Base-by-base conservation (phyloP, 108 stramenopile species). In the Phaeodactylum tricornutum region DNA sequence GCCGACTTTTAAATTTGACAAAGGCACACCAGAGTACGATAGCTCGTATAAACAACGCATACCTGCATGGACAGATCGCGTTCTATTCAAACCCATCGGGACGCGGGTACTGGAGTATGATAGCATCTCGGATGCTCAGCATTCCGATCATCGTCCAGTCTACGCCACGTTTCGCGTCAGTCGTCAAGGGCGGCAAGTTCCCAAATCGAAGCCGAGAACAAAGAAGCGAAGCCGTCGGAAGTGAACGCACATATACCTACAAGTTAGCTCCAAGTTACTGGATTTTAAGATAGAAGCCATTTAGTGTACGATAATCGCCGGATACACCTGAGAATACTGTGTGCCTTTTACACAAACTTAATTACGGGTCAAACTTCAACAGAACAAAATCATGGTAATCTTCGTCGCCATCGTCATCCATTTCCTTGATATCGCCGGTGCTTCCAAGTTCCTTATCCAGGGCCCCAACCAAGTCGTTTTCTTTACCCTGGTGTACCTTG, bases 1-100 rank as follows among this genome's bases (percentile, higher is more conserved):
- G 30, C 85, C 84, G 9, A 92, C 91, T 6, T 92, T 84, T 59
- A 92, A 92, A 47, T 87, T 83, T 53, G 91, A 92, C 67, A 91
- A 81, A 51, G 84, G 71, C 11, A 70, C 81, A 17, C 43, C 50
- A 20, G 50, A 55, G 1, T 92, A 85, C 49, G 91, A 92, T 42
- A 83, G 84, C 27, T 87, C 86, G 17, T 76, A 79, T 64, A 92
- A 92, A 47, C 82, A 78, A 49, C 69, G 91, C 30, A 77, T 92
- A 14, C 91, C 91, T 7, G 85, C 85, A 21, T 92, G 82, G 81
- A 87, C 91, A 7, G 91, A 92, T 59, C 53, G 91, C 53, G 74
- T 92, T 19, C 43, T 92, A 4, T 92, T 81, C 67, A 78, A 72
- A 50, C 81, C 83, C 7, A 39, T 32, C 19, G 77, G 75, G 7